Conservation (phyloP, 139 green algal genomes). For the Micractinium sp. region DNA sequence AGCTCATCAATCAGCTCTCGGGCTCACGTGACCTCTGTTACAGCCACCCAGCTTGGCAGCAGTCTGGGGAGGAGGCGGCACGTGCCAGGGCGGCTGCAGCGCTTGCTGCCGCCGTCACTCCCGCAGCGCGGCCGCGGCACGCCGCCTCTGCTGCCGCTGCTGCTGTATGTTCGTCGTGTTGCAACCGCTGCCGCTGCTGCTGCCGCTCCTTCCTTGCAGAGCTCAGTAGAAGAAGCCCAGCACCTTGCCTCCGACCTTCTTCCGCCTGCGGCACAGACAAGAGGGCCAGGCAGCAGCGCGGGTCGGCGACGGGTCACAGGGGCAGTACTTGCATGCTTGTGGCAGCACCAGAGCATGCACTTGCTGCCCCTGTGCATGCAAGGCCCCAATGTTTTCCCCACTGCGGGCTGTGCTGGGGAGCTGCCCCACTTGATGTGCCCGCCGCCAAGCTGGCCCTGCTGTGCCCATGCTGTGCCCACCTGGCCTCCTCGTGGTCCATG, state of each 20-base stretch:
- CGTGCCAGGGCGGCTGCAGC: neutral
- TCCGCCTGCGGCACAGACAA: constrained; percentile 53
- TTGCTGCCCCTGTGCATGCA: no score
- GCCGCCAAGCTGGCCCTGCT: neutral
- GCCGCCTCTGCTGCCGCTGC: neutral
- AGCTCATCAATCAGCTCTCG: neutral
- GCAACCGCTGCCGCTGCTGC: neutral
- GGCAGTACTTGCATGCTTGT: neutral
- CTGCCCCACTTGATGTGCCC: neutral
- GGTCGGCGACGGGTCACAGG: neutral
- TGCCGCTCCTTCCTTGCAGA: neutral
- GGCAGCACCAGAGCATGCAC: no score
- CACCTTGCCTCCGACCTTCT: constrained; percentile 93
- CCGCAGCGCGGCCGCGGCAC: neutral
- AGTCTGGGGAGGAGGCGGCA: neutral
- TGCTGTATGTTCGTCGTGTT: neutral
- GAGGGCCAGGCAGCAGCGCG: neutral
- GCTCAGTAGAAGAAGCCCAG: constrained; percentile 94
- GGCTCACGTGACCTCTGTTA: constrained; percentile 3
- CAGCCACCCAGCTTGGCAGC: neutral
- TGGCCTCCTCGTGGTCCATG: constrained; percentile 99
- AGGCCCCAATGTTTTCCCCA: no score
- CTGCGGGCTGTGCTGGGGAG: no score
- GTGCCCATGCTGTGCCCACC: neutral
- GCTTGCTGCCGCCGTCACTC: neutral